Evolutionary conservation across 257 asterid species (phyloP), one percentile per base, ranked within the genome.

Genomic region (Verbascum thapsus): DNA sequence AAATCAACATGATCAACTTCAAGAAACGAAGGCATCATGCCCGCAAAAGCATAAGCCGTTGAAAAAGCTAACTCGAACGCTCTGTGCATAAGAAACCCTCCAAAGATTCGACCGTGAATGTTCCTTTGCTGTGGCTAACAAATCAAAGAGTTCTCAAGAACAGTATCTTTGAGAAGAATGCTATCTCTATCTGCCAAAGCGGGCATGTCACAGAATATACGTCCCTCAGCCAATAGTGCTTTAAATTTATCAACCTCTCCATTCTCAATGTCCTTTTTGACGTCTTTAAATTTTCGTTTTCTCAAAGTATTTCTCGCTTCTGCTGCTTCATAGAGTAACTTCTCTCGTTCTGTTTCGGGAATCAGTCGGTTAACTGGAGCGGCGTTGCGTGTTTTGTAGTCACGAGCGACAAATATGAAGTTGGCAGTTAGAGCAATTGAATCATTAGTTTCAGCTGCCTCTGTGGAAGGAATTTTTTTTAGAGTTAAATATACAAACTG

Each of bases 121-220:
- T 92, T 92, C 75, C 99, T 82, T 71, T 92, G 97, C 76, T 92
- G 99, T 9, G 99, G 99, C 83, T 92, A 97, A 66, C 99, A 92
- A 64, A 92, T 89, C 49, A 92, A 76, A 57, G 97, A 89, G 80
- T 89, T 87, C 76, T 92, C 97, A 10, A 92, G 91, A 58, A 86
- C 74, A 35, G 99, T 89, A 69, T 89, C 94, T 72, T 89, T 87
- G 40, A 89, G 88, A 75, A 92, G 97, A 75, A 92, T 89, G 85
- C 94, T 87, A 60, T 92, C 82, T 55, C 99, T 80, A 75, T 92
- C 91, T 8, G 97, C 96, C 72, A 89, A 71, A 13, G 98, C 97
- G 8, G 98, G 98, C 98, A 92, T 92, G 81, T 92, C 97, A 59
- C 97, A 87, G 66, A 92, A 87, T 66, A 89, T 85, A 63, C 99